Evolutionary conservation across 2,329 filamentous ascomycete species (phyloP), one percentile per base, ranked within the genome.

Genomic region (Paecilomyces variotii): DNA sequence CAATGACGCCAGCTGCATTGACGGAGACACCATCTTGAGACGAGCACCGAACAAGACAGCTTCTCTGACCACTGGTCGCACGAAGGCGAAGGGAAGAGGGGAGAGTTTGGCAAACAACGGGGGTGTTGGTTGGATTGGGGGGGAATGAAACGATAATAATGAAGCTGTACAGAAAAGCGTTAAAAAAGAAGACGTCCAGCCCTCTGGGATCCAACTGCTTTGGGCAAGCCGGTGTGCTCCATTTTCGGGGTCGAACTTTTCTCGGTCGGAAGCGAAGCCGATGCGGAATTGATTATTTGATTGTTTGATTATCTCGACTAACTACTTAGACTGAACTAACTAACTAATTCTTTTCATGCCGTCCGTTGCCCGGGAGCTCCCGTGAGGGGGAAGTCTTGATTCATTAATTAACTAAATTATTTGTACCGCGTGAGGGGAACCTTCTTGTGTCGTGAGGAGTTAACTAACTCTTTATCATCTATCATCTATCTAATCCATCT

Each of bases 1-100:
- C 65, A 71, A 63, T 61, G 70, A 67, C 57, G 71, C 69, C 61
- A 73, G 62, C 64, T 70, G 69, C 66, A 72, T 66, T 30, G 70
- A 64, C 28, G 65, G 63, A 25, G 68, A 65, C 49, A 63, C 66
- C 71, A 72, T 71, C 52, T 63, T 30, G 70, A 70, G 70, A 61
- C 67, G 59, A 69, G 67, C 61, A 72, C 67, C 61, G 69, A 63
- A 61, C 64, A n/a, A 68, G 68, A 68, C 68, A 67, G 71, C 71
- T 32, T 71, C 73, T 73, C n/a, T 14, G 19, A 25, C 53, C 25
- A 32, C 25, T 30, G n/a, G 30, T 54, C 45, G 55, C 35, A 52
- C 50, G 10, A 26, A 9, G 50, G 50, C 50, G 50, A 52, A 24
- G 12, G 14, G 50, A 28, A n/a, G 50, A 52, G 50, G 2, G 50